Conservation (phyloP, 768 basidiomycete species). For the Stropharia rugosoannulata region DNA sequence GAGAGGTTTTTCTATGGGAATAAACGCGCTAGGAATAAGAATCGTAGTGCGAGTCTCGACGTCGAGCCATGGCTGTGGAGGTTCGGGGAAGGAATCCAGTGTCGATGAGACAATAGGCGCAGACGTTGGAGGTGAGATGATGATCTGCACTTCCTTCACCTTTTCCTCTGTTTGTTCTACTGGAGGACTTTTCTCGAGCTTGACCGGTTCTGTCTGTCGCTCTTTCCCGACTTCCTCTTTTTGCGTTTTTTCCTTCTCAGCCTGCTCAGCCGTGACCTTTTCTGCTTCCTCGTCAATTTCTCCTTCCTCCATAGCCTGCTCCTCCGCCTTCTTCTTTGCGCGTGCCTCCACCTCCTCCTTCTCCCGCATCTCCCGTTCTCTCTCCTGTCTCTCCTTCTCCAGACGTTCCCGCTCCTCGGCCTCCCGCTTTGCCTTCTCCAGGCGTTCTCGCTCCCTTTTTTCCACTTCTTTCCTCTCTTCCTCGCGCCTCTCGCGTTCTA, state of each 20-base stretch:
- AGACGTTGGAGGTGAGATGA: not conserved
- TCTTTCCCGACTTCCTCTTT: conserved; percentile 9
- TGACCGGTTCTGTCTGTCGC: conserved; percentile 2
- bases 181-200: conserved; percentile 4
- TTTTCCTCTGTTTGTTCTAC: not conserved
- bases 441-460: conserved; percentile 15
- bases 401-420: conserved; percentile 16
- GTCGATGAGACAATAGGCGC: not conserved
- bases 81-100: conserved; percentile 9
- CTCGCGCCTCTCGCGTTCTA: conserved; percentile 15
- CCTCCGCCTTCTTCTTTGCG: conserved; percentile 15
- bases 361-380: conserved; percentile 12
- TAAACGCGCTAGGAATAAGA: conserved; percentile 56
- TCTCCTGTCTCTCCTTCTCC: conserved; percentile 18
- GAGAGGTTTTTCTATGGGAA: conserved; percentile 53
- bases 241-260: conserved; percentile 17
- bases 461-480: conserved; percentile 15
- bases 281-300: conserved; percentile 10
- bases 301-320: conserved; percentile 16
- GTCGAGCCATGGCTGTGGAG: conserved; percentile 30
- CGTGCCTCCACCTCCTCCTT: conserved; percentile 10
- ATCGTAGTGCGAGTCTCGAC: conserved; percentile 50
- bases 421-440: conserved; percentile 14
- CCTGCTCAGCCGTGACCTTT: conserved; percentile 17
- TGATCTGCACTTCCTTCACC: not conserved